Evolutionary conservation across 176 grass and related monocot species (phyloP), one percentile per base, ranked within the genome.

Genomic region (Zea luxurians): DNA sequence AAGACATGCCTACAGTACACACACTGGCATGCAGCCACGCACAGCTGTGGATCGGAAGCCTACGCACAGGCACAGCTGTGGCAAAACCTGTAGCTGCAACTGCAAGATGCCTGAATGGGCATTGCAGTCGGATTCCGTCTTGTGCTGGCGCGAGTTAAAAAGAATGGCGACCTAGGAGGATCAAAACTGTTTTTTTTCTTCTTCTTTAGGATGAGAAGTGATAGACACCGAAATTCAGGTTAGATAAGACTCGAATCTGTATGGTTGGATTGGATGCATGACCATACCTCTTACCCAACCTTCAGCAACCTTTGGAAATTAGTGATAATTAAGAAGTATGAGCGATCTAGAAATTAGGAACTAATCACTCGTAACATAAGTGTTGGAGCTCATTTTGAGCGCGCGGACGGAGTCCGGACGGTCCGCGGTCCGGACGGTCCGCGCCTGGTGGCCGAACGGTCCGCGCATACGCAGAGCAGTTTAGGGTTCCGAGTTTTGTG

Each of bases 21-120:
- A 83, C 15, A 74, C 42, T 74, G 52, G 68, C 53, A 61, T 74
- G 68, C 53, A 73, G 68, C 40, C 55, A 34, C 16, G 41, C 64
- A 84, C 76, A 80, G 86, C 77, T 84, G 63, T 80, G 54, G 62
- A 62, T 53, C 75, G 37, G 67, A 80, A 63, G 55, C 13, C 36
- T 52, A 16, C 6, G 54, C 27, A 27, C 27, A 27, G 27, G 61
- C 44, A 47, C 53, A 27, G 27, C 27, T 27, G 27, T 54, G 55
- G 27, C 75, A 88, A 45, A 21, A 79, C 69, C 69, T 83, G 17
- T 21, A 58, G 55, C 17, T 18, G 36, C 47, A 37, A 77, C 17
- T 18, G 36, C 47, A 37, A 77, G 47, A 64, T 64, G 46, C 61
- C 48, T 41, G 47, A 73, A 74, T 83, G 63, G 76, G 70, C 21